Evolutionary conservation across 2,329 filamentous ascomycete genomes (phyloP).

Genomic region (Hymenoscyphus occultus): DNA sequence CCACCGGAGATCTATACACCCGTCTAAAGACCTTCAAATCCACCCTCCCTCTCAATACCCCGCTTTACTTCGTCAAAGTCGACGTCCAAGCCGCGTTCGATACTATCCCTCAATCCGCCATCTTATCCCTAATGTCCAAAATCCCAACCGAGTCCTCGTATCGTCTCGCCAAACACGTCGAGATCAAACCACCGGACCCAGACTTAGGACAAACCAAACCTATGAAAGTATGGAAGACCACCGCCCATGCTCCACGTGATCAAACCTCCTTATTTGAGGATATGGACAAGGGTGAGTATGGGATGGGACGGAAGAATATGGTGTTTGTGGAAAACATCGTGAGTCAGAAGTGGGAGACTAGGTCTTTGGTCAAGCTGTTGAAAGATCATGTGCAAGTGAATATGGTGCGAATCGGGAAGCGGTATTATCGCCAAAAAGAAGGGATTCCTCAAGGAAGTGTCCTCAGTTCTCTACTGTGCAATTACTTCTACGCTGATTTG

Average conservation of each 20-base stretch:
- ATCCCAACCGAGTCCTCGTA: constrained; percentile 62
- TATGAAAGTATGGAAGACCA: constrained; percentile 32
- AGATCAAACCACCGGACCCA: constrained; percentile 53
- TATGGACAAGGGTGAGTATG: constrained; percentile 24
- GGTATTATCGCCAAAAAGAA: constrained; percentile 78
- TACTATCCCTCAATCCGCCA: constrained; percentile 78
- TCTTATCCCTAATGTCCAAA: constrained; percentile 63
- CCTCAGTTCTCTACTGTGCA: constrained; percentile 82
- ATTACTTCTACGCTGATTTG: constrained; percentile 91
- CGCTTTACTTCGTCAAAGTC: constrained; percentile 84
- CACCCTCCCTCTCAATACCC: constrained; percentile 40
- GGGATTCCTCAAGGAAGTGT: constrained; percentile 95
- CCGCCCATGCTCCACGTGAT: constrained; percentile 31
- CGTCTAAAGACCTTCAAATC: constrained; percentile 69
- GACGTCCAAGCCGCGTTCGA: constrained; percentile 94
- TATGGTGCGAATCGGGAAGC: constrained; percentile 83
- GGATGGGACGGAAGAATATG: constrained; percentile 52
- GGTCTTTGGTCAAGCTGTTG: constrained; percentile 66
- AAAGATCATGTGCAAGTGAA: constrained; percentile 80
- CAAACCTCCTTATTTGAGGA: constrained; percentile 33
- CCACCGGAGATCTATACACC: constrained; percentile 74
- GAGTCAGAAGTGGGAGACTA: constrained; percentile 54
- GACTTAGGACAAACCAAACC: constrained; percentile 20
- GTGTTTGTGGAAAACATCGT: constrained; percentile 73
- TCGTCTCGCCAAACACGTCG: constrained; percentile 68